Evolutionary conservation across 1,284 basidiomycete species (phyloP), one percentile per base, ranked within the genome.

Genomic region (Microbotryum saponariae): DNA sequence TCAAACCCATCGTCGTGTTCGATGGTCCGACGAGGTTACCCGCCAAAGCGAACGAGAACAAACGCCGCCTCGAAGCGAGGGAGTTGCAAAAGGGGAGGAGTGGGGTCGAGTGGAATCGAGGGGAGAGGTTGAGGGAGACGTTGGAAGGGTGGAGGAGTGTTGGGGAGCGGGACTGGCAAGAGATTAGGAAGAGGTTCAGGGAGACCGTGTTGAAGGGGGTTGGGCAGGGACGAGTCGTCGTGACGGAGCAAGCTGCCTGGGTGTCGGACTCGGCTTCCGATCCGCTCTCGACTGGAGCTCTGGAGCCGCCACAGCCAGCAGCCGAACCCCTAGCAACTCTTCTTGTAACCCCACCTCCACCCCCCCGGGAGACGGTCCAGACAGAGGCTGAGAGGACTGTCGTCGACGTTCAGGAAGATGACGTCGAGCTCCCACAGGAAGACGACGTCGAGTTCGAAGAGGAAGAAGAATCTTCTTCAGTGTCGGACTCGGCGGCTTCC

Each of bases 1-100:
- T 68, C 47, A 21, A 33, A 6, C 55, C 64, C 9, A 50, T 68
- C 47, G 62, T 68, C 51, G 67, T 68, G 1, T 66, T 68, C 37
- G 67, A 68, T 48, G 67, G 67, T 29, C 23, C 16, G 51, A 63
- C 61, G 25, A 46, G 67, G 9, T 20, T 57, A 16, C n/a, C 20
- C 9, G 64, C 57, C n/a, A 66, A 66, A 42, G 51, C 29, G 21
- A 49, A 18, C 23, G 64, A 68, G 58, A 55, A 48, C 18, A 37
- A 47, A 23, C 49, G 59, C 6, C 16, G 66, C 4, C 46, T 54
- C 14, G 27, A 23, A 16, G 58, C 44, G 29, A 27, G 62, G 23
- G 52, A 57, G 27, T 27, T 56, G 10, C 56, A 64, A 46, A 29
- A 49, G 51, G 1, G 12, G 16, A 33, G 67, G n/a, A 56, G 60